Evolutionary conservation across 129 eudicot genomes (phyloP), one percentile per base, ranked within the genome.

Genomic region (Escallonia rubra): DNA sequence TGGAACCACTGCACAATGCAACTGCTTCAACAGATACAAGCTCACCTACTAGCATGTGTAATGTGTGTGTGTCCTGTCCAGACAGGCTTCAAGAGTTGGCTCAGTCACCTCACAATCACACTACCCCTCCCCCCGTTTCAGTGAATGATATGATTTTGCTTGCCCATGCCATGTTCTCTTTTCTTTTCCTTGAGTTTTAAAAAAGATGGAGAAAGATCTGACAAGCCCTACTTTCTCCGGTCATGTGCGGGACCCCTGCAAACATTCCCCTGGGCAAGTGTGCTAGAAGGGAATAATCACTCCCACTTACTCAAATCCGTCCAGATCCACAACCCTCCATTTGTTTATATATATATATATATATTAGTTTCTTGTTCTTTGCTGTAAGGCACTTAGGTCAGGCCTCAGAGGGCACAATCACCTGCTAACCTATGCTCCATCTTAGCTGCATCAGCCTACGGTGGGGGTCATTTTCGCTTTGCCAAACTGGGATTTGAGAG

Each of bases 241-340:
- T 59, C 59, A 66, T 80, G 47, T 5, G 50, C 34, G 63, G 84
- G 85, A 34, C 70, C 81, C 83, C 69, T 67, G 69, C 56, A 83
- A 86, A 87, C 96, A 90, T 90, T 90, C 96, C 78, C 90, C 86
- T 86, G 41, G 96, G 74, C 67, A 65, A 61, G 72, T 83, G 96
- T 83, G 86, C 79, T 66, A 64, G 49, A 58, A 74, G 57, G 43
- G 67, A 78, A 78, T 63, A 73, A 81, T 71, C 73, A 57, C 78
- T 66, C 72, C 90, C 76, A 72, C 83, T 75, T 74, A 55, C 69
- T 66, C 46, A 75, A 61, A 49, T 60, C 52, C 53, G 51, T 74
- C 65, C 57, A 13, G 59, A 63, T 64, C 71, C 44, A 73, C 41
- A 51, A 51, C 59, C 50, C 44, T 59, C 71, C 58, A 39, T 44